A percentile compares a stretch with the other conserved stretches of the same genome.
Evolutionary conservation across 2,329 filamentous ascomycete species (phyloP).

Genomic region (Plectosphaerella plurivora): DNA sequence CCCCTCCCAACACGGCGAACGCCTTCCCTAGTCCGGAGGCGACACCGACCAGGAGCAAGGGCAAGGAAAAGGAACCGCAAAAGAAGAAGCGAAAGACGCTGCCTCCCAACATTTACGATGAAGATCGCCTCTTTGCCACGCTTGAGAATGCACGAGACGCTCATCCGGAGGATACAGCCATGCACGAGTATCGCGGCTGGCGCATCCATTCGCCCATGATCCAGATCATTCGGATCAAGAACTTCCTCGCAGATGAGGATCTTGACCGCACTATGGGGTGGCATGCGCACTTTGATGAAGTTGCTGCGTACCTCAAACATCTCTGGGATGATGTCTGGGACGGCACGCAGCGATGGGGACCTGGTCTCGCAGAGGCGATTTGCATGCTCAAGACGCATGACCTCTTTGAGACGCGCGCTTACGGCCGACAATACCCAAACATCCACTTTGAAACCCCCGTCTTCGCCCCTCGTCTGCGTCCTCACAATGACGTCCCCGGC

Average conservation of each 20-base stretch:
- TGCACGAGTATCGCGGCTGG: slow-evolving; percentile 26
- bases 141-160: slow-evolving; percentile 8
- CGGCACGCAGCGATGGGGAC: slow-evolving; percentile 20
- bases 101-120: background rate
- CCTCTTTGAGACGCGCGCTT: slow-evolving; percentile 29
- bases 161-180: slow-evolving; percentile 5
- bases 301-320: slow-evolving; percentile 33
- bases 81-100: slow-evolving; percentile 3
- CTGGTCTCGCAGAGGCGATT: slow-evolving; percentile 22
- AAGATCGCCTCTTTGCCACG: slow-evolving; percentile 9
- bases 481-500: slow-evolving; percentile 3
- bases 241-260: slow-evolving; percentile 47
- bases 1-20: no score
- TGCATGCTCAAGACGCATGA: slow-evolving; percentile 27
- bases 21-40: no score
- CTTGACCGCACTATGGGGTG: slow-evolving; percentile 34
- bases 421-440: slow-evolving; percentile 19
- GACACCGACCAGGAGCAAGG: no score
- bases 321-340: slow-evolving; percentile 17
- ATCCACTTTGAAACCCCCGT: slow-evolving; percentile 14
- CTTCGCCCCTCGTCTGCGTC: background rate
- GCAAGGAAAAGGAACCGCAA: no score
- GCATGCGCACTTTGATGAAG: slow-evolving; percentile 27
- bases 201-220: slow-evolving; percentile 26
- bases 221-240: slow-evolving; percentile 24